A percentile compares a stretch with the other conserved stretches of the same genome.
These are phyloP conservation scores for Exophiala phaeomuriformis DNA, from an alignment of 2,329 filamentous ascomycete species.

Conservation along the genomic window DNA sequence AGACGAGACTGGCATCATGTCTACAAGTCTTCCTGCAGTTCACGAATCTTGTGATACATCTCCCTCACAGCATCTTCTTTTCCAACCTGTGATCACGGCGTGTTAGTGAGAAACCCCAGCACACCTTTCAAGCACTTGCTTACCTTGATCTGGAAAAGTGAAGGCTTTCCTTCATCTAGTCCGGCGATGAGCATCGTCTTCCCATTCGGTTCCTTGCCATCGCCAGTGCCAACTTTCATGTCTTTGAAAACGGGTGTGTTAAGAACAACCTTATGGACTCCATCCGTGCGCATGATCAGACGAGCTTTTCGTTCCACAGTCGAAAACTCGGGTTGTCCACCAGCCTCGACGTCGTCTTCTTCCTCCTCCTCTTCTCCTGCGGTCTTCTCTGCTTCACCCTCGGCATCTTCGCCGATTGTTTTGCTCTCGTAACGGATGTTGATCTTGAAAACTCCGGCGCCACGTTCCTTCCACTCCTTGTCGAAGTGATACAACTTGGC, in stretches of 20 bases:
- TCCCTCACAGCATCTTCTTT: slow-evolving; percentile 42
- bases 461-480: slow-evolving; percentile 71
- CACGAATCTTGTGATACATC: slow-evolving; percentile 39
- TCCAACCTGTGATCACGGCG: slow-evolving; percentile 30
- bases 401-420: slow-evolving; percentile 49
- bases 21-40: slow-evolving; percentile 20
- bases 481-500: slow-evolving; percentile 78
- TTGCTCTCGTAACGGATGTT: slow-evolving; percentile 43
- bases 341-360: slow-evolving; percentile 35
- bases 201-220: slow-evolving; percentile 57
- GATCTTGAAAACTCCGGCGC: slow-evolving; percentile 34
- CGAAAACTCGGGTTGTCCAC: slow-evolving; percentile 27
- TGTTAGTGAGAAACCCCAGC: slow-evolving; percentile 1
- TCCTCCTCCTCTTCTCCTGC: slow-evolving; percentile 19
- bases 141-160: slow-evolving; percentile 53
- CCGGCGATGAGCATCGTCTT: slow-evolving; percentile 62
- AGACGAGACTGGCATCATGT: background rate
- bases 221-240: slow-evolving; percentile 65
- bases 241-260: slow-evolving; percentile 74
- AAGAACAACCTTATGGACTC: slow-evolving; percentile 75
- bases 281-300: slow-evolving; percentile 85
- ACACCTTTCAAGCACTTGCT: slow-evolving; percentile 14
- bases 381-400: slow-evolving; percentile 31
- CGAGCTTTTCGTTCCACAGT: slow-evolving; percentile 47
- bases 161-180: slow-evolving; percentile 46